Evolutionary conservation across 139 green algal species (phyloP), one percentile per base, ranked within the genome.

Genomic region (Eudorina sp.): DNA sequence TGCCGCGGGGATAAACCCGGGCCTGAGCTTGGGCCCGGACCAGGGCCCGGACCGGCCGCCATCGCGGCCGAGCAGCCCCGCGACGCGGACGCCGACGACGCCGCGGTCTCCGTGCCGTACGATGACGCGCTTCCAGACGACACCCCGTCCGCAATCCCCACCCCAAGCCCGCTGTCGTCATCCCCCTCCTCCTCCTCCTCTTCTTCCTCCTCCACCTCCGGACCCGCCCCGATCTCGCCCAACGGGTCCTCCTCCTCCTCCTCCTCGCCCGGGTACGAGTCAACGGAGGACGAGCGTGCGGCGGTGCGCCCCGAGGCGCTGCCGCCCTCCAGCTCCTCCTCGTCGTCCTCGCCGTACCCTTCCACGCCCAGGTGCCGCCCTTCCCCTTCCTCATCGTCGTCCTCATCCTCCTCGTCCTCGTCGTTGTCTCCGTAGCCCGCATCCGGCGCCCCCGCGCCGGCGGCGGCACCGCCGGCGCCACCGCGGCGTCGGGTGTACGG

Each of bases 161-260:
- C 40, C 27, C 40, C 45, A 40, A 34, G 14, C 8, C 9, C 45
- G 19, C 46, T 19, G 45, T 29, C 36, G 21, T 68, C 16, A 14
- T 73, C 78, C 8, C 43, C 55, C 41, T 85, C 78, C 23, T 85
- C 55, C 36, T 74, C 55, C 23, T 43, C 78, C 1, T 84, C 76
- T 3, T 68, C 36, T 0, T 68, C 16, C 2, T 73, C 78, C 4
- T 53, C 53, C 13, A 66, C 55, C 27, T 84, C 53, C 31, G n/a
- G 40, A 25, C 16, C 78, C 27, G 40, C 76, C 34, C 58, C 55
- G 7, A 27, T 55, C 0, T 74, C 78, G 0, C 0, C 60, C 41
- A 62, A 31, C 21, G 16, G 9, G 25, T 62, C 58, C 9, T 25
- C 58, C 80, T 62, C 60, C 41, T 36, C 53, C 1, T 85, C 78